Conservation (phyloP, 345 rosid species). For the sweet orange (Citrus sinensis) region DVS_A1.0 CM039165.1:17715001-17715500, state of each 20-base stretch:
- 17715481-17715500: slow-evolving; percentile 59
- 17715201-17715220: neutral
- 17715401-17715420: slow-evolving; percentile 51
- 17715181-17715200: neutral
- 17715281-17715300: neutral
- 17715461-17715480: slow-evolving; percentile 80
- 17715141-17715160: neutral
- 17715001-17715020: neutral
- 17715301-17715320: slow-evolving; percentile 46
- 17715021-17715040: neutral
- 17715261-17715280: neutral
- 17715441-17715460: slow-evolving; percentile 73
- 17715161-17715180: neutral
- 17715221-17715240: neutral
- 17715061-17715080: neutral
- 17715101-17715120: neutral
- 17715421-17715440: slow-evolving; percentile 64
- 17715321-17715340: slow-evolving; percentile 56
- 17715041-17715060: neutral
- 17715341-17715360: slow-evolving; percentile 44
- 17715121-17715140: neutral
- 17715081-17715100: slow-evolving; percentile 17
- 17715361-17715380: slow-evolving; percentile 33
- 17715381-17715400: slow-evolving; percentile 40
- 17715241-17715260: neutral